phyloP scores from a whole-genome alignment of 805 yeast species.

The Metschnikowia henanensis region DNA sequence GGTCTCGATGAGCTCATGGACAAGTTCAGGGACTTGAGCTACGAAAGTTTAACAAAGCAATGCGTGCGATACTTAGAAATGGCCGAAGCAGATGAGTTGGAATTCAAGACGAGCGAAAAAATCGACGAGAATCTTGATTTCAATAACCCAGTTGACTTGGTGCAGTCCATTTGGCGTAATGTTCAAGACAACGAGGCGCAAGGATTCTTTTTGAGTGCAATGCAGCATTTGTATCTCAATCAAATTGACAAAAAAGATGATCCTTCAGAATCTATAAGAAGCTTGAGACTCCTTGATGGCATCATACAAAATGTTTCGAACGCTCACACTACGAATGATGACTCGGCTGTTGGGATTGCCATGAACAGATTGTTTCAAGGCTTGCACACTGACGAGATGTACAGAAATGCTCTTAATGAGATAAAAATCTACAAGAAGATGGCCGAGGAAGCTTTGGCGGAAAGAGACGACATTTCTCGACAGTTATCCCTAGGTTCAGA shows the following conservation, averaged over 20 bases:
- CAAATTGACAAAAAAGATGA: slow-evolving; percentile 51
- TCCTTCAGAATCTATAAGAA: slow-evolving; percentile 45
- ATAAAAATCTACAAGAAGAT: slow-evolving; percentile 21
- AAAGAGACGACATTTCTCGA: slow-evolving; percentile 56
- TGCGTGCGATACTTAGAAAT: slow-evolving; percentile 58
- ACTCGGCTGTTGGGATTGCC: slow-evolving; percentile 64
- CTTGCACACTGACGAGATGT: slow-evolving; percentile 83
- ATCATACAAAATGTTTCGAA: slow-evolving; percentile 60
- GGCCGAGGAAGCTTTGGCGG: slow-evolving; percentile 30
- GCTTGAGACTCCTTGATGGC: slow-evolving; percentile 64
- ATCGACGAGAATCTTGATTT: slow-evolving; percentile 51
- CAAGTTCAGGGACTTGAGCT: slow-evolving; percentile 40
- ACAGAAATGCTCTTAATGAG: slow-evolving; percentile 57
- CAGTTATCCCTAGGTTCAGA: slow-evolving; percentile 77
- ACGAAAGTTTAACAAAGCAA: slow-evolving; percentile 63
- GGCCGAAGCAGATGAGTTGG: slow-evolving; percentile 56
- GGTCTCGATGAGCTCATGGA: slow-evolving; percentile 22
- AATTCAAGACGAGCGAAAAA: slow-evolving; percentile 34
- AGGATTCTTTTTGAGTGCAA: slow-evolving; percentile 56
- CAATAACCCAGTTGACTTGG: slow-evolving; percentile 70
- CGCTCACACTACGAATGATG: slow-evolving; percentile 49
- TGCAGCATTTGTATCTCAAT: slow-evolving; percentile 64
- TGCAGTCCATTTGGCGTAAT: slow-evolving; percentile 56
- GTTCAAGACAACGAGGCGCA: slow-evolving; percentile 61
- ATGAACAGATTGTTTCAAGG: slow-evolving; percentile 70